Evolutionary conservation across 768 basidiomycete species (phyloP), one percentile per base, ranked within the genome.

Genomic region (Suillus placidus): DNA sequence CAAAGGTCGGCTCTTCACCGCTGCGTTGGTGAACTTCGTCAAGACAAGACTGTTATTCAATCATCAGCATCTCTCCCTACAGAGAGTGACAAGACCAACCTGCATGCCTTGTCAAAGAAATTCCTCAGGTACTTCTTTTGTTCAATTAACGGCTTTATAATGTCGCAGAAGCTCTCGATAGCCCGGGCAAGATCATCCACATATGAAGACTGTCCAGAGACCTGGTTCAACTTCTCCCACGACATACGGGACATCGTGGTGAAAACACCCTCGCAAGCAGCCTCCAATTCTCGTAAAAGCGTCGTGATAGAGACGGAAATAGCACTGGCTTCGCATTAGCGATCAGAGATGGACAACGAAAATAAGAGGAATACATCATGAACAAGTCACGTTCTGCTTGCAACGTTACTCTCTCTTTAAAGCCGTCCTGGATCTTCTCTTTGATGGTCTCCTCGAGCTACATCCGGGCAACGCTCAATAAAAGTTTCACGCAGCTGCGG

Each of bases 51-150:
- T 97, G 30, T 40, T 35, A 32, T 49, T 66, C 62, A 66, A 13
- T 45, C 38, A 23, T 51, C 26, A 34, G 60, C 43, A 58, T 40
- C 5, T 40, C 42, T 32, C 34, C 40, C 23, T 37, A 30, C 1
- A 68, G 18, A 23, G 42, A 13, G 40, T 61, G 43, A 23, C 32
- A 30, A 42, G 42, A 73, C 81, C 66, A 62, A 97, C 96, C 92
- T 94, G 64, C 92, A 91, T 10, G 91, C 90, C 76, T 97, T 98
- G 74, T 99, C 97, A 61, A 95, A 87, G 75, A 96, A 88, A 78
- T 96, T 99, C 62, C 94, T 83, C 51, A 94, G 74, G 77, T 96
- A 99, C 74, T 94, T 97, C 85, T 97, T 97, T 72, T 95, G 93
- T 77, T 99, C 95, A 12, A 99, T 83, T 10, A 91, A 82, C 3